These are phyloP conservation scores for Meyerozyma elateridarum DNA, from an alignment of 1,139 yeast species.

Conservation along the genomic window DNA sequence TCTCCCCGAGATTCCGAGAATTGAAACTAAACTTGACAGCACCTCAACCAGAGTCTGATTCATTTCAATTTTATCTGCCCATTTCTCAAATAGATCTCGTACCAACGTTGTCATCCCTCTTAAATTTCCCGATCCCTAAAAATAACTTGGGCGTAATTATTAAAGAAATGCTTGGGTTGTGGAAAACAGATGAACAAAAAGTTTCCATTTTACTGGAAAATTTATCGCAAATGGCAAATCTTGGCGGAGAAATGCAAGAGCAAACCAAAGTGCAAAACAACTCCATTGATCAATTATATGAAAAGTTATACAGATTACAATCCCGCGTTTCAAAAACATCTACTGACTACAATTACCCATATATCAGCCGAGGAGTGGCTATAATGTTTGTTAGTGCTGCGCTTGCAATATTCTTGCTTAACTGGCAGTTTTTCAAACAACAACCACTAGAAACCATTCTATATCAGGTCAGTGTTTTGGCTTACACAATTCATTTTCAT, in stretches of 20 bases:
- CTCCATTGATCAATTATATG: slow-evolving; percentile 23
- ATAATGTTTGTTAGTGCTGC: slow-evolving; percentile 21
- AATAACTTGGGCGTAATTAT: slow-evolving; percentile 79
- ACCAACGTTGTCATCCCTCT: slow-evolving; percentile 71
- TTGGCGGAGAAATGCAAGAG: slow-evolving; percentile 6
- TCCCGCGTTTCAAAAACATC: slow-evolving; percentile 57
- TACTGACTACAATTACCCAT: slow-evolving; percentile 61
- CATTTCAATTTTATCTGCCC: slow-evolving; percentile 47
- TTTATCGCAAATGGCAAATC: slow-evolving; percentile 17
- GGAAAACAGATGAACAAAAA: slow-evolving; percentile 37
- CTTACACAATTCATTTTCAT: slow-evolving; percentile 60
- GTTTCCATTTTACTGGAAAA: slow-evolving; percentile 50
- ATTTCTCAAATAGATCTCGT: slow-evolving; percentile 85
- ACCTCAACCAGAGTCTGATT: slow-evolving; percentile 33
- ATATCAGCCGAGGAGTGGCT: slow-evolving; percentile 46
- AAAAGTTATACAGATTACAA: slow-evolving; percentile 50
- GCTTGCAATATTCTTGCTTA: slow-evolving; percentile 16
- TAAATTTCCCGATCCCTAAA: slow-evolving; percentile 80
- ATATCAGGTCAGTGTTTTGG: too few relatives aligned
- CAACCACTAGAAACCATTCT: too few relatives aligned
- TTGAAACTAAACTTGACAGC: slow-evolving; percentile 27
- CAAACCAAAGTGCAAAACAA: slow-evolving; percentile 3
- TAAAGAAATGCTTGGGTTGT: slow-evolving; percentile 49
- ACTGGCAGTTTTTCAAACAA: slow-evolving; percentile 13
- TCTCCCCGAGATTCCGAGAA: slow-evolving; percentile 54